Conservation (phyloP, 2,329 filamentous ascomycete species). For the Onygenales sp. region DNA sequence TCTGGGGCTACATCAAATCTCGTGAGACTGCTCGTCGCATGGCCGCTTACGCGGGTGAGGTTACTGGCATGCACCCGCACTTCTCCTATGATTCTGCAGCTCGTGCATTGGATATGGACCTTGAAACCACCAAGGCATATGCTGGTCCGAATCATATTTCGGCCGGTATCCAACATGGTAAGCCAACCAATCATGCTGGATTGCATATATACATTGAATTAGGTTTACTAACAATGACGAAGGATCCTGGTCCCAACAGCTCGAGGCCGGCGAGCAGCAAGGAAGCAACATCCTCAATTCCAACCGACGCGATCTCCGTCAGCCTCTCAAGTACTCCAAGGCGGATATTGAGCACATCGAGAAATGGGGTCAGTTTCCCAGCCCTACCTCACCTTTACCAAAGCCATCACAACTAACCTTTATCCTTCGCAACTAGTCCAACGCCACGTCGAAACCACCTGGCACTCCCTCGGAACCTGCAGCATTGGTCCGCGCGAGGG, state of each 20-base stretch:
- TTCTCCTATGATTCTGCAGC: constrained; percentile 62
- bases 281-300: constrained; percentile 49
- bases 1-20: constrained; percentile 77
- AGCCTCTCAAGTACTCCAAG: constrained; percentile 57
- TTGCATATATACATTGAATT: constrained; percentile 10
- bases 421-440: constrained; percentile 42
- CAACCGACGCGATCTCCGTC: constrained; percentile 50
- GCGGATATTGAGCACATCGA: constrained; percentile 50
- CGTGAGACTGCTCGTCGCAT: constrained; percentile 70
- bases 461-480: constrained; percentile 60
- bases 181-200: neutral
- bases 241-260: constrained; percentile 53
- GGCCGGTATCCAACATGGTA: constrained; percentile 63
- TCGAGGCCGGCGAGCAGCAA: constrained; percentile 46
- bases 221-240: neutral
- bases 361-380: constrained; percentile 41
- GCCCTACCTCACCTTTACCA: constrained; percentile 6
- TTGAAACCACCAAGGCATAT: constrained; percentile 65
- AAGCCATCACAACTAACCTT: constrained; percentile 2
- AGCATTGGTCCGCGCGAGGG: constrained; percentile 68
- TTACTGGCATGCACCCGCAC: constrained; percentile 57
- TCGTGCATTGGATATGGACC: constrained; percentile 61
- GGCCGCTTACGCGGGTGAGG: constrained; percentile 69
- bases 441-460: constrained; percentile 66
- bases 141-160: constrained; percentile 63